Evolutionary conservation across 116 monocot genomes (phyloP).

Genomic region (Trichopus zeylanicus): DNA sequence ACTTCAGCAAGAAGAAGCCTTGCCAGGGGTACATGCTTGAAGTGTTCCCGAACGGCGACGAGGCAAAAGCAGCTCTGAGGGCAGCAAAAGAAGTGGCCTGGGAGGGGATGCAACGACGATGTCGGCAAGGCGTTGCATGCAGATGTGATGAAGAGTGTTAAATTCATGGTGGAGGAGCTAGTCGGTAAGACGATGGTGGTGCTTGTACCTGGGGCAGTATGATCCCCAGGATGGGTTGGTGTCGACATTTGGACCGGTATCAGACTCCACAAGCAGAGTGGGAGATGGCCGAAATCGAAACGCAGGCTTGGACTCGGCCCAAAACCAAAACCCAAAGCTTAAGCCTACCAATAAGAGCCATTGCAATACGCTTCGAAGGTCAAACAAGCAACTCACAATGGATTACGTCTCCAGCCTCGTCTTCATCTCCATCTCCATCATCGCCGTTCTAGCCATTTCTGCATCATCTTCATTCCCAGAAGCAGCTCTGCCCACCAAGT

Average conservation of each 20-base stretch:
- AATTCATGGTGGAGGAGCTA: slow-evolving; percentile 49
- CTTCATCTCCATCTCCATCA: slow-evolving; percentile 1
- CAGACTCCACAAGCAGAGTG: no score
- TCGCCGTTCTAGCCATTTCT: neutral
- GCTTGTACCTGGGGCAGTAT: slow-evolving; percentile 56
- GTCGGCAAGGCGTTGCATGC: slow-evolving; percentile 21
- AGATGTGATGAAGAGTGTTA: slow-evolving; percentile 73
- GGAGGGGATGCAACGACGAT: slow-evolving; percentile 39
- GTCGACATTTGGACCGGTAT: slow-evolving; percentile 34
- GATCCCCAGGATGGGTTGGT: slow-evolving; percentile 70
- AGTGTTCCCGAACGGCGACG: slow-evolving; percentile 27
- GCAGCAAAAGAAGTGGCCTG: slow-evolving; percentile 17
- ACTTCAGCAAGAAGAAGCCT: slow-evolving; percentile 35
- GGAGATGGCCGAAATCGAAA: slow-evolving; percentile 33
- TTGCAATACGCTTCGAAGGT: no score
- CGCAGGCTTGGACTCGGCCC: no score
- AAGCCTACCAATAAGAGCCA: no score
- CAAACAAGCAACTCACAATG: neutral
- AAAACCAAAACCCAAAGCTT: no score
- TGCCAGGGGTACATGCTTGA: slow-evolving; percentile 25
- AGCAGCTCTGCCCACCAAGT: slow-evolving; percentile 59
- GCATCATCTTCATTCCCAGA: slow-evolving; percentile 25
- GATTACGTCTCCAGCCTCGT: neutral
- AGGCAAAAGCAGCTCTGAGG: slow-evolving; percentile 39
- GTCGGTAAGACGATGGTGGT: slow-evolving; percentile 44